phyloP scores from a whole-genome alignment of 2,329 filamentous ascomycete species.

The Aspergillus terreus region DNA sequence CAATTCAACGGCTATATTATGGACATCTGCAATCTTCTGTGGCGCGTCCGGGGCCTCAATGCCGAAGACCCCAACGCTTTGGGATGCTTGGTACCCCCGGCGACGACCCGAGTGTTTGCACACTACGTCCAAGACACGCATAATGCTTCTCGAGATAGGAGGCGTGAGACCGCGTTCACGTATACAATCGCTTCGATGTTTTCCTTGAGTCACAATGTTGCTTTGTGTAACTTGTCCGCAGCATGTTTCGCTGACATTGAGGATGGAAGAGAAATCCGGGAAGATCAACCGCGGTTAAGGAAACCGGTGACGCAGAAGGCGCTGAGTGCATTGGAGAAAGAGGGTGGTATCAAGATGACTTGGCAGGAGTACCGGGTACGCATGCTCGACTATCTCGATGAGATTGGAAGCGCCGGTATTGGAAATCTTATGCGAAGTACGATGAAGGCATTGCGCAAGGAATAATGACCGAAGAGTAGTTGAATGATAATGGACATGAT shows the following conservation, averaged over 20 bases:
- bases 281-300: constrained; percentile 22
- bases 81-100: constrained; percentile 50
- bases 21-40: constrained; percentile 81
- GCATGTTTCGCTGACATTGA: constrained; percentile 48
- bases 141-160: constrained; percentile 28
- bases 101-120: constrained; percentile 43
- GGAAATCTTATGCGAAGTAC: constrained; percentile 73
- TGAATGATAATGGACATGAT: not conserved
- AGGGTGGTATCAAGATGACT: constrained; percentile 62
- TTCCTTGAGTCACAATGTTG: constrained; percentile 46
- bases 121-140: constrained; percentile 41
- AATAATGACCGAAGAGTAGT: constrained; percentile 14
- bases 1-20: constrained; percentile 80
- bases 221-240: constrained; percentile 44
- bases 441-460: constrained; percentile 68
- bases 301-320: constrained; percentile 66
- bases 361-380: constrained; percentile 74
- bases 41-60: constrained; percentile 70
- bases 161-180: constrained; percentile 27
- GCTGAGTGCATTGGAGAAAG: constrained; percentile 58
- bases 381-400: constrained; percentile 66
- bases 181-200: constrained; percentile 41
- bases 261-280: constrained; percentile 35
- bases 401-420: constrained; percentile 62
- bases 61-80: constrained; percentile 58